phyloP scores from a whole-genome alignment of 192 early-diverging fungal species.

The Globomyces pollinis-pini region DNA sequence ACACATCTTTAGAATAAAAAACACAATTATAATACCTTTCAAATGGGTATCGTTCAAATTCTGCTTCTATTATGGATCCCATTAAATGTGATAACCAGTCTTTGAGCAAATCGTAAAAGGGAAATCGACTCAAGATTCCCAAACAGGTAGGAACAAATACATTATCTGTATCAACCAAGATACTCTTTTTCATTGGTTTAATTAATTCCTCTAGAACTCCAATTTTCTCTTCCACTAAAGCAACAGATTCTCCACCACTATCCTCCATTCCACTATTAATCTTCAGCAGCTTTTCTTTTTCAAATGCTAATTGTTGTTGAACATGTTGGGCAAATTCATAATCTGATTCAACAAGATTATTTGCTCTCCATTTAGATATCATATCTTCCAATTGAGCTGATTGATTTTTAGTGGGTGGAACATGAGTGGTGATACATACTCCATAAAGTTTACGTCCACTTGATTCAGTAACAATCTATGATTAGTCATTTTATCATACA shows the following conservation, averaged over 20 bases:
- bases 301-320: constrained; percentile 30
- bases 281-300: constrained; percentile 35
- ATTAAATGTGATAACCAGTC: constrained; percentile 70
- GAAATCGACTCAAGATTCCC: constrained; percentile 62
- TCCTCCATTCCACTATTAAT: not conserved
- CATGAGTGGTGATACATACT: constrained; percentile 36
- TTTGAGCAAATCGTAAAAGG: constrained; percentile 64
- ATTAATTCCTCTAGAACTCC: constrained; percentile 55
- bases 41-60: constrained; percentile 2
- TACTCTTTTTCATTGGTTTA: constrained; percentile 44
- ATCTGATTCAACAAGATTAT: constrained; percentile 18
- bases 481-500: constrained; percentile 27
- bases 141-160: constrained; percentile 62
- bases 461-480: constrained; percentile 36
- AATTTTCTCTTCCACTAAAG: constrained; percentile 59
- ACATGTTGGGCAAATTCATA: constrained; percentile 17
- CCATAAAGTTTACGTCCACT: constrained; percentile 35
- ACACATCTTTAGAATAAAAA: constrained; percentile 53
- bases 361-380: constrained; percentile 22
- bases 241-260: not conserved
- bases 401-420: constrained; percentile 20
- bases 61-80: constrained; percentile 28
- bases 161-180: constrained; percentile 46
- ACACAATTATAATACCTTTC: not conserved
- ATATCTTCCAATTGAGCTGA: constrained; percentile 26